These are phyloP conservation scores for Limonium bicolor DNA, from an alignment of 148 eudicot genomes.

Conservation along the genomic window DNA sequence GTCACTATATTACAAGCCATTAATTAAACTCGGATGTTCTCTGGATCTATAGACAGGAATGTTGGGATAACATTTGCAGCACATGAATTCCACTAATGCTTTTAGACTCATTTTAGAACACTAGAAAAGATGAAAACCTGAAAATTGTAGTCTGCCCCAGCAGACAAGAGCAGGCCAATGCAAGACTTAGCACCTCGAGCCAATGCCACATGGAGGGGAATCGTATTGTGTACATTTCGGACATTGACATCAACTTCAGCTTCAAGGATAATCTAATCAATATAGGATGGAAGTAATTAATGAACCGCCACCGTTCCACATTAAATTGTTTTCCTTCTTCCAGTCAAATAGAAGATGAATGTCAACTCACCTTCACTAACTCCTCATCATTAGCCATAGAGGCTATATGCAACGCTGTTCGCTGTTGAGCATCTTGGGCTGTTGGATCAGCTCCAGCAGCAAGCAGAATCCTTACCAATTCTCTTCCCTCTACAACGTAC, in stretches of 20 bases:
- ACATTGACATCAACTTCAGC: conserved; percentile 96
- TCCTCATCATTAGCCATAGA: conserved; percentile 89
- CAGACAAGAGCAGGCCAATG: conserved; percentile 77
- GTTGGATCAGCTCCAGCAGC: conserved; percentile 89
- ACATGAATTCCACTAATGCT: no score
- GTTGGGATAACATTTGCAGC: no score
- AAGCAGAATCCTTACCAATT: conserved; percentile 64
- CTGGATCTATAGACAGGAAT: no score
- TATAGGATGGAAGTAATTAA: no score
- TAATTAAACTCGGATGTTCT: no score
- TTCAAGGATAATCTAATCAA: conserved; percentile 68
- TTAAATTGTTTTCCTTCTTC: not conserved
- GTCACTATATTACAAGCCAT: no score
- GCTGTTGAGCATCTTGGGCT: conserved; percentile 71
- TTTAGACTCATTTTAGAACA: no score
- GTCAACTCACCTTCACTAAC: conserved; percentile 54
- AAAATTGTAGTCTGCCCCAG: conserved; percentile 86
- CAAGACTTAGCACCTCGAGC: conserved; percentile 98
- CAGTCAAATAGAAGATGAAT: not conserved
- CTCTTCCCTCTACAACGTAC: conserved; percentile 71
- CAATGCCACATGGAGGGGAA: conserved; percentile 93
- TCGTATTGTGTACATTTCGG: conserved; percentile 66
- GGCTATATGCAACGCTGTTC: conserved; percentile 86
- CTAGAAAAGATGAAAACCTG: no score
- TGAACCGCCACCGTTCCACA: no score